These are phyloP conservation scores for Suillus brevipes DNA, from an alignment of 768 basidiomycete genomes.

Conservation along the genomic window DNA sequence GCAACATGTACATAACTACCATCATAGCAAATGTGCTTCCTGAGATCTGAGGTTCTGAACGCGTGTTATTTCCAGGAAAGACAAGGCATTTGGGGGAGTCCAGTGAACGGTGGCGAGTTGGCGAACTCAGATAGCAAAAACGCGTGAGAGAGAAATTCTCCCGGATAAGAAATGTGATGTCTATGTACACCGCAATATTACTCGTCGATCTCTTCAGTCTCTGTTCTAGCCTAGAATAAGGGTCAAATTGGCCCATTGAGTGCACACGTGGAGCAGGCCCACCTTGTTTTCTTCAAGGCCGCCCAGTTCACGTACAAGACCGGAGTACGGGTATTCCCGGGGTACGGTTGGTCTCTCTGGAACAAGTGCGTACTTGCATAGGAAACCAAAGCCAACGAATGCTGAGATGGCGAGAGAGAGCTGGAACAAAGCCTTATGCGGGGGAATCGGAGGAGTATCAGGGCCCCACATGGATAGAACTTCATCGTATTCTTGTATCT, in stretches of 20 bases:
- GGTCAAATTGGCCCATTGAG: background rate
- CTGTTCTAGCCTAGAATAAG: slow-evolving; percentile 37
- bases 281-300: slow-evolving; percentile 81
- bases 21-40: background rate
- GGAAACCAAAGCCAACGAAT: slow-evolving; percentile 64
- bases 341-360: slow-evolving; percentile 67
- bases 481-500: slow-evolving; percentile 84
- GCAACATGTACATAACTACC: background rate
- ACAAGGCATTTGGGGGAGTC: background rate
- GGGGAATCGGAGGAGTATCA: slow-evolving; percentile 63
- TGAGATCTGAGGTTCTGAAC: background rate
- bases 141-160: background rate
- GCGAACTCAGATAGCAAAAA: background rate
- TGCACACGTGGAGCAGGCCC: slow-evolving; percentile 18
- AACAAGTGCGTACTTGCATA: slow-evolving; percentile 53
- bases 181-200: slow-evolving; percentile 22
- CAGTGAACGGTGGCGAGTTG: background rate
- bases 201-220: slow-evolving; percentile 33
- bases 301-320: slow-evolving; percentile 75
- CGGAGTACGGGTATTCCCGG: slow-evolving; percentile 76
- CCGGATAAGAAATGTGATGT: slow-evolving; percentile 10
- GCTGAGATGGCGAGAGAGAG: slow-evolving; percentile 60
- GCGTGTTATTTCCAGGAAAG: background rate
- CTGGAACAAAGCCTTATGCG: slow-evolving; percentile 61
- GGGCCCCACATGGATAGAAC: slow-evolving; percentile 87